These are phyloP conservation scores for Mycena chlorophos DNA, from an alignment of 768 basidiomycete genomes.

Conservation along the genomic window DNA sequence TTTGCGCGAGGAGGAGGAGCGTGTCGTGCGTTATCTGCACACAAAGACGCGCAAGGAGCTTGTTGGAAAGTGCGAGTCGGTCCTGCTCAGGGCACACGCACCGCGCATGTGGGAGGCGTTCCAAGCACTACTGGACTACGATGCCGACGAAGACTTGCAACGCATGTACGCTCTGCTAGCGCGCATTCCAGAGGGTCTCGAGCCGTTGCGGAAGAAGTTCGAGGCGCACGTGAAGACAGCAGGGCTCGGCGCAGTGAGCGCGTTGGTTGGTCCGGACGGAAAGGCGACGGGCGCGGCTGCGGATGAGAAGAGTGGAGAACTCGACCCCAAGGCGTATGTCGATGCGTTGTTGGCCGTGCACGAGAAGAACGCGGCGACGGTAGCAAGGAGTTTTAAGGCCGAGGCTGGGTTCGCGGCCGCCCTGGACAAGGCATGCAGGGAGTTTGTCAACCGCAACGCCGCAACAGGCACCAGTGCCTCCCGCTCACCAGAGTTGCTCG, in stretches of 20 bases:
- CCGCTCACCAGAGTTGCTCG: conserved; percentile 89
- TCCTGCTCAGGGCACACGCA: conserved; percentile 84
- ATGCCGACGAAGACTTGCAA: conserved; percentile 92
- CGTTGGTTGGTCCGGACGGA: conserved; percentile 47
- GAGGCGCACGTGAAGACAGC: conserved; percentile 94
- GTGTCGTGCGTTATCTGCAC: conserved; percentile 94
- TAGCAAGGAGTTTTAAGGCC: conserved; percentile 83
- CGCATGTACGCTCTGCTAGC: conserved; percentile 93
- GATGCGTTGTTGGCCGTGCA: conserved; percentile 93
- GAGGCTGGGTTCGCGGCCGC: conserved; percentile 93
- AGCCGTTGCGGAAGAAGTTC: conserved; percentile 88
- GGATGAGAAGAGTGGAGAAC: conserved; percentile 52
- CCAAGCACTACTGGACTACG: conserved; percentile 84
- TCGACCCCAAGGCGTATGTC: conserved; percentile 93
- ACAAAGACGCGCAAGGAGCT: conserved; percentile 82
- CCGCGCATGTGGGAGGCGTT: conserved; percentile 91
- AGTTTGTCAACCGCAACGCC: conserved; percentile 92
- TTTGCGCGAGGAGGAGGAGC: conserved; percentile 89
- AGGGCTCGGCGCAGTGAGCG: conserved; percentile 78
- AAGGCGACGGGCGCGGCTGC: conserved; percentile 34
- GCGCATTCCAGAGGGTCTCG: conserved; percentile 86
- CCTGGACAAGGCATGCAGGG: conserved; percentile 91
- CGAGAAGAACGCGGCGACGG: conserved; percentile 86
- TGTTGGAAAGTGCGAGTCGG: conserved; percentile 82
- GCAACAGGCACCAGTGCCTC: conserved; percentile 68